Percentiles rank a stretch among this genome's conserved stretches.
These are phyloP conservation scores for Pyrus communis DNA, from an alignment of 306 rosid genomes.

Conservation along the genomic window DNA sequence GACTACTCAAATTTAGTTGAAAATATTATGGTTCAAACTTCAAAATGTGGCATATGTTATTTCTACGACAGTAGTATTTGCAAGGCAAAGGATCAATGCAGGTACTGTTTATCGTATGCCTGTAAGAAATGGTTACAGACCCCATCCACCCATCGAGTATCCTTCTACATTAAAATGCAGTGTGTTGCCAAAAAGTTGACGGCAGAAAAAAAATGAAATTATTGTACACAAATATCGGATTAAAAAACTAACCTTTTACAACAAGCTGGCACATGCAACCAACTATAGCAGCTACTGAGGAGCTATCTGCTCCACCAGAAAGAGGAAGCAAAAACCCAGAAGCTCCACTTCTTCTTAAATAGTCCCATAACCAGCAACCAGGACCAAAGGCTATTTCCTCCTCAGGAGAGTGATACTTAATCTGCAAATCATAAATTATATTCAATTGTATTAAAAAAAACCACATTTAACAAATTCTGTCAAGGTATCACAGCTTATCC, in stretches of 20 bases:
- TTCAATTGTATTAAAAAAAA: constrained; percentile 3
- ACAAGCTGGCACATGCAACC: constrained; percentile 98
- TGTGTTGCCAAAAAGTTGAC: neutral
- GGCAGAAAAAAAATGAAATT: neutral
- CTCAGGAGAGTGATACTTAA: constrained; percentile 78
- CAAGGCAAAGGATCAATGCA: constrained; percentile 4
- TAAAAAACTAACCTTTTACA: constrained; percentile 55
- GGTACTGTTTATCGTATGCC: neutral
- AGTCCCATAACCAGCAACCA: constrained; percentile 98
- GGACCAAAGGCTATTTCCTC: constrained; percentile 99
- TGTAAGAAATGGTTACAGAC: constrained; percentile 3
- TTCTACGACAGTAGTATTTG: neutral
- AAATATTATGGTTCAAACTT: neutral
- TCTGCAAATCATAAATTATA: constrained; percentile 37
- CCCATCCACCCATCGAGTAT: neutral
- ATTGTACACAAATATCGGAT: neutral
- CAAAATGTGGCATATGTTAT: neutral
- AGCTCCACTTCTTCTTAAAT: constrained; percentile 94
- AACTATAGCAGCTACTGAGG: constrained; percentile 91
- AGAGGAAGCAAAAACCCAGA: constrained; percentile 98
- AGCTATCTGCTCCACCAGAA: constrained; percentile 99
- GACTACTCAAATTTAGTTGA: neutral
- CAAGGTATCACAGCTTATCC: neutral
- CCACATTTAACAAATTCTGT: neutral
- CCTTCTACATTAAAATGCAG: neutral